Evolutionary conservation across 371 early-diverging fungal genomes (phyloP).

Genomic region (Capillidium heterosporum): DNA sequence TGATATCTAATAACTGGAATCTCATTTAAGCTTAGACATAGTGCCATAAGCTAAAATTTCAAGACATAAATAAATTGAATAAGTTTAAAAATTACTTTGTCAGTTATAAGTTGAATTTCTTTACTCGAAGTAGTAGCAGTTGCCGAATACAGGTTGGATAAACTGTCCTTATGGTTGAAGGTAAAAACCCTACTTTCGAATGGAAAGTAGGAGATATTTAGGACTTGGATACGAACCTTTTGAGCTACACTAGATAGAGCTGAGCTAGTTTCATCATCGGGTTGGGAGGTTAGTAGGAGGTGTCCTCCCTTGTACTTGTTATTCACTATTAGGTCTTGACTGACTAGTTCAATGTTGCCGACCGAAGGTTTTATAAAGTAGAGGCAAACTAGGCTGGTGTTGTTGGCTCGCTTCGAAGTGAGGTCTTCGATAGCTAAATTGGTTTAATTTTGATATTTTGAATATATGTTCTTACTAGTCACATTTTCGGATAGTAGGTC

Average conservation of each 20-base stretch:
- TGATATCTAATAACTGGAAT: slow-evolving; percentile 75
- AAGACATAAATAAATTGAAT: slow-evolving; percentile 4
- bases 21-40: slow-evolving; percentile 62
- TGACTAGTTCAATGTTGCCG: slow-evolving; percentile 33
- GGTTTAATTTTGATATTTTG: slow-evolving; percentile 43
- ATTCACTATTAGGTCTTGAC: slow-evolving; percentile 26
- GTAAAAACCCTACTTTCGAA: slow-evolving; percentile 65
- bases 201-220: slow-evolving; percentile 19
- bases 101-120: slow-evolving; percentile 42
- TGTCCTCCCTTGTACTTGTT: too few relatives aligned
- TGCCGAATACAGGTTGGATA: slow-evolving; percentile 35
- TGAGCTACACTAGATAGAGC: too few relatives aligned
- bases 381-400: neutral
- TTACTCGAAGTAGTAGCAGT: slow-evolving; percentile 22
- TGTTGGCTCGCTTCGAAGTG: slow-evolving; percentile 63
- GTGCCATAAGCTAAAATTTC: slow-evolving; percentile 29
- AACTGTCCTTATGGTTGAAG: slow-evolving; percentile 43
- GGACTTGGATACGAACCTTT: too few relatives aligned
- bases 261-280: too few relatives aligned
- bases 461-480: slow-evolving; percentile 30
- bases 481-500: slow-evolving; percentile 90
- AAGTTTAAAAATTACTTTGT: slow-evolving; percentile 23
- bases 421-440: slow-evolving; percentile 78
- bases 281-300: too few relatives aligned
- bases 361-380: slow-evolving; percentile 16